Base-by-base conservation (phyloP, 2,329 filamentous ascomycete species). In the Ilyonectria destructans region DNA sequence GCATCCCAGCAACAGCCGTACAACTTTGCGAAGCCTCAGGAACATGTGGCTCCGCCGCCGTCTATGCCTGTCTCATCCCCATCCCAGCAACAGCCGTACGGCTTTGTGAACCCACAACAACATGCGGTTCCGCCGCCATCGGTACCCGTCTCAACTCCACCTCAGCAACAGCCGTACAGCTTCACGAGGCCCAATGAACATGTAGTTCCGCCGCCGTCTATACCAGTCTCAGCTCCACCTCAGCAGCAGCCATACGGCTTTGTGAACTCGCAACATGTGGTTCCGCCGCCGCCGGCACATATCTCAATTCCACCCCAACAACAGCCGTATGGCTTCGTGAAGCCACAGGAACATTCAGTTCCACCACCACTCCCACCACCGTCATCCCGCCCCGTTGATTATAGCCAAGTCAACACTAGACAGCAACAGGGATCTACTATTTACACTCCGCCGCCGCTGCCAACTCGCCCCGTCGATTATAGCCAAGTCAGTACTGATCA, bases 41-140 rank as follows among this genome's bases (percentile, higher is more conserved):
- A 58, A 1, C 54, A 65, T 26, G 46, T 46, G 2, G 17, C 9
- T 31, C 26, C 26, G 31, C 17, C 65, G 48, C n/a, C 17, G 5
- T 54, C 69, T 2, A 60, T 33, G n/a, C 45, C 56, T 9, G 54
- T 45, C 12, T 31, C 54, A 23, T 33, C 12, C 4, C n/a, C 15
- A 21, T 45, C 57, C 19, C 58, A 29, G 15, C 62, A 68, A 6
- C 70, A 71, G 45, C 56, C 56, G n/a, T 46, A 15, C 12, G 37
- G 17, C 13, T 40, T 6, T 15, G 37, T 15, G 37, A 40, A 15
- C 37, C 43, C 48, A 8, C 23, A 19, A 19, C 29, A 58, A 1
- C 54, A 29, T 40, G 46, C 48, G 6, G 4, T 26, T 13, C 15
- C 26, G 12, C 26, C 56, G 6, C 56, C 55, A 21, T 23, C 21